Percentiles rank a stretch among this genome's conserved stretches.
Evolutionary conservation across 2,329 filamentous ascomycete genomes (phyloP).

Genomic region (Drechslerella stenobrocha): DNA sequence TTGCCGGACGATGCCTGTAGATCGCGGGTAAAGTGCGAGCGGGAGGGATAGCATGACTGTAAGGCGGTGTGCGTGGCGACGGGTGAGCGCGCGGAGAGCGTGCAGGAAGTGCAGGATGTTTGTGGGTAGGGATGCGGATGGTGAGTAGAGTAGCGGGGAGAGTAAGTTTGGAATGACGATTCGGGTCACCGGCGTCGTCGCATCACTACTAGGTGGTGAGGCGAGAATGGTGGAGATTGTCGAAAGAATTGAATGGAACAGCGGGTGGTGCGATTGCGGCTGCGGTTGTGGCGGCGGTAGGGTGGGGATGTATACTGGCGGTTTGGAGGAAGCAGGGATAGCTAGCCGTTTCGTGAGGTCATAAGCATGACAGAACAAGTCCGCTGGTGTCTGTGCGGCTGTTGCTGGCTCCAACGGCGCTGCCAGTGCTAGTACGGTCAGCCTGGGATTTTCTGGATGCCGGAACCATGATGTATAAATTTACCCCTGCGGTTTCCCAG

Average conservation of each 20-base stretch:
- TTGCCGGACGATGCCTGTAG: constrained; percentile 77
- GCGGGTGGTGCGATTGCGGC: constrained; percentile 53
- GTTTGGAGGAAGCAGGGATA: constrained; percentile 60
- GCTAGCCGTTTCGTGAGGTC: constrained; percentile 70
- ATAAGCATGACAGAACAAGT: constrained; percentile 70
- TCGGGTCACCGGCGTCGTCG: constrained; percentile 68
- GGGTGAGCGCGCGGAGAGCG: constrained; percentile 72
- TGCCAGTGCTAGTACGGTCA: not conserved
- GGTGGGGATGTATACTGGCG: constrained; percentile 60
- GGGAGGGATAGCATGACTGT: constrained; percentile 77
- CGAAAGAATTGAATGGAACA: constrained; percentile 69
- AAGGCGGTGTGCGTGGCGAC: constrained; percentile 66
- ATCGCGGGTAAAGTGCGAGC: constrained; percentile 75
- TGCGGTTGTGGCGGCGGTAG: constrained; percentile 50
- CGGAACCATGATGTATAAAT: constrained; percentile 54
- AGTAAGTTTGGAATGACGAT: constrained; percentile 82
- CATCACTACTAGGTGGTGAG: too few relatives aligned
- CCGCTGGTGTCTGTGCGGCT: constrained; percentile 2
- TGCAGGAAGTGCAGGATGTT: constrained; percentile 81
- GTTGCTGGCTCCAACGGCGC: not conserved
- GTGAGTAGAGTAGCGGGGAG: constrained; percentile 80
- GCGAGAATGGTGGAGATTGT: too few relatives aligned
- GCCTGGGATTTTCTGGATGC: not conserved
- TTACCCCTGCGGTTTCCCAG: constrained; percentile 66
- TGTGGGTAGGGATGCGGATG: constrained; percentile 69